These are phyloP conservation scores for Aspergillus thermomutatus DNA, from an alignment of 2,329 filamentous ascomycete species.

Conservation along the genomic window DNA sequence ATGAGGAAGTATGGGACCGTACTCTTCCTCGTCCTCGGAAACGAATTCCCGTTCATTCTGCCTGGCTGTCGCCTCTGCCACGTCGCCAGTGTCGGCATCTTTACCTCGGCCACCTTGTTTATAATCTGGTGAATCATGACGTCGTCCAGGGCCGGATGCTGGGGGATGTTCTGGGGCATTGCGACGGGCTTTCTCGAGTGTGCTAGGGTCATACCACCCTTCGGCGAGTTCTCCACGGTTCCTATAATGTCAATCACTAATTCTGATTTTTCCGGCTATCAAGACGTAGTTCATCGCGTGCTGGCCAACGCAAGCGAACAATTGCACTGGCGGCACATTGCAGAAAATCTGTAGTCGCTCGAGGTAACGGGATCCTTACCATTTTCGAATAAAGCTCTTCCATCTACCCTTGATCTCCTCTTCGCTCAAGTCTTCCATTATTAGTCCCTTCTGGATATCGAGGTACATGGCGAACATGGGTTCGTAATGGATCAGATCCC, in stretches of 20 bases:
- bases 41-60: slow-evolving; percentile 36
- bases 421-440: slow-evolving; percentile 66
- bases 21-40: slow-evolving; percentile 60
- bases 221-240: slow-evolving; percentile 83
- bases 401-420: slow-evolving; percentile 78
- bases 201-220: slow-evolving; percentile 88
- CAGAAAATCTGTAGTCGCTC: slow-evolving; percentile 1
- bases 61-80: slow-evolving; percentile 1
- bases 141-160: not conserved
- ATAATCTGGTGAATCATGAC: slow-evolving; percentile 23
- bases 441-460: slow-evolving; percentile 77
- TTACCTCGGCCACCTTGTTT: slow-evolving; percentile 7
- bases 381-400: slow-evolving; percentile 90
- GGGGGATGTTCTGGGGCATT: slow-evolving; percentile 14
- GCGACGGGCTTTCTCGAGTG: slow-evolving; percentile 54
- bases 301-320: not conserved
- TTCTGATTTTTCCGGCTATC: not conserved
- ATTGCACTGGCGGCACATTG: not conserved
- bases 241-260: slow-evolving; percentile 53
- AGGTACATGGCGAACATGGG: slow-evolving; percentile 80
- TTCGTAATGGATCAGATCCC: slow-evolving; percentile 63
- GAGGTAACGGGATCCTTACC: slow-evolving; percentile 51
- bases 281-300: not conserved
- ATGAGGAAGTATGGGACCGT: slow-evolving; percentile 54
- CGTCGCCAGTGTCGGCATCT: not conserved